Conservation (phyloP, 495 filamentous ascomycete species). For the Trichoderma erinaceum region DNA sequence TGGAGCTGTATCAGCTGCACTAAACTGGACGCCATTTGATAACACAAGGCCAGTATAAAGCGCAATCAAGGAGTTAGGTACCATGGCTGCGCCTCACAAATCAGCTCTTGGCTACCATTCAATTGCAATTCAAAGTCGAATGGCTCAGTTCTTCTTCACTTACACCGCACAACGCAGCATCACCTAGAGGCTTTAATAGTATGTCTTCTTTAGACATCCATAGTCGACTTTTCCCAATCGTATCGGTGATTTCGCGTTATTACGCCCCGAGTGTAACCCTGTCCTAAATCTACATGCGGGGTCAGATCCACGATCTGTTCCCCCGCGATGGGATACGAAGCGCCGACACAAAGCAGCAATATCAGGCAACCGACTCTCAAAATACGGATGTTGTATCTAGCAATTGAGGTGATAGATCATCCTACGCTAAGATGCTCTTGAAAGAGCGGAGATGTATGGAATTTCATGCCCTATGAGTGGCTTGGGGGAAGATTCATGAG, state of each 20-base stretch:
- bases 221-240: background rate
- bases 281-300: background rate
- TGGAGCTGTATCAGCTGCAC: background rate
- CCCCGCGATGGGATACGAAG: background rate
- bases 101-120: too few relatives aligned
- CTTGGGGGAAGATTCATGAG: too few relatives aligned
- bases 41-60: background rate
- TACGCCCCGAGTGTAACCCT: conserved; percentile 4
- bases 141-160: too few relatives aligned
- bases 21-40: background rate
- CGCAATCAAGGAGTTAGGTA: background rate
- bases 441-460: too few relatives aligned
- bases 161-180: background rate
- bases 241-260: conserved; percentile 2
- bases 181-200: background rate
- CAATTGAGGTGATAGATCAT: too few relatives aligned
- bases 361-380: background rate
- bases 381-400: background rate
- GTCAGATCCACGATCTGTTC: background rate
- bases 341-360: background rate
- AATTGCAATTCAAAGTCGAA: too few relatives aligned
- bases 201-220: background rate
- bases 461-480: too few relatives aligned
- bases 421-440: too few relatives aligned
- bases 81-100: background rate